Conservation (phyloP, 1,139 yeast genomes). For the Groenewaldozyma auringiensis region DNA sequence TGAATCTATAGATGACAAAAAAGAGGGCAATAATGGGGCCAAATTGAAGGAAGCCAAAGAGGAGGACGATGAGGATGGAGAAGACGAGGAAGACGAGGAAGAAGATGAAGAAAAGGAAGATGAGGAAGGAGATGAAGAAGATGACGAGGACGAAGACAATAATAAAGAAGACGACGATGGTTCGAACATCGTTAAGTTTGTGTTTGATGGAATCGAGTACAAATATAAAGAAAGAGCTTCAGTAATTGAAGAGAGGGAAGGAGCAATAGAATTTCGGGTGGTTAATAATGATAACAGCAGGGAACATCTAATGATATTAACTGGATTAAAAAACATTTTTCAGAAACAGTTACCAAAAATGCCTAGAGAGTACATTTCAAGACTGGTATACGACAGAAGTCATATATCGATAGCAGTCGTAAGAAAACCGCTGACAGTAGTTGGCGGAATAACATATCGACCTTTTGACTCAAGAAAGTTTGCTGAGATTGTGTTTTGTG, state of each 20-base stretch:
- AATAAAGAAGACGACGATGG: conserved; percentile 26
- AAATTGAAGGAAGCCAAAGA: too few species aligned
- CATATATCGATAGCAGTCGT: conserved; percentile 96
- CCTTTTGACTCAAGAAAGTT: conserved; percentile 86
- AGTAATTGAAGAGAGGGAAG: conserved; percentile 85
- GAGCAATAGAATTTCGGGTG: conserved; percentile 86
- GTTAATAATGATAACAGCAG: conserved; percentile 88
- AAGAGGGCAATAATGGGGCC: conserved; percentile 21
- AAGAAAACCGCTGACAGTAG: conserved; percentile 85
- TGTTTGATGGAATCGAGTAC: conserved; percentile 72
- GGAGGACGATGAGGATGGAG: conserved; percentile 23
- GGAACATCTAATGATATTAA: conserved; percentile 83
- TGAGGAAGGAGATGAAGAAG: conserved; percentile 19
- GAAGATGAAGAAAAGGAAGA: conserved; percentile 22
- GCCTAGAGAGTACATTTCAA: conserved; percentile 95
- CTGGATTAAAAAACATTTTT: conserved; percentile 91
- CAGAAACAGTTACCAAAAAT: conserved; percentile 96
- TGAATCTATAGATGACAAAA: conserved; percentile 24
- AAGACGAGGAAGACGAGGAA: conserved; percentile 22
- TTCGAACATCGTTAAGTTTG: conserved; percentile 39
- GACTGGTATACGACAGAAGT: conserved; percentile 88
- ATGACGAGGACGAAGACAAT: conserved; percentile 17
- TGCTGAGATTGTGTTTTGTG: conserved; percentile 98
- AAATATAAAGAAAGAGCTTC: conserved; percentile 89
- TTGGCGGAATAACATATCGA: conserved; percentile 94